Percentiles rank a stretch among this genome's conserved stretches.
These are phyloP conservation scores for Naganishia liquefaciens DNA, from an alignment of 1,284 basidiomycete genomes.

Conservation along the genomic window DNA sequence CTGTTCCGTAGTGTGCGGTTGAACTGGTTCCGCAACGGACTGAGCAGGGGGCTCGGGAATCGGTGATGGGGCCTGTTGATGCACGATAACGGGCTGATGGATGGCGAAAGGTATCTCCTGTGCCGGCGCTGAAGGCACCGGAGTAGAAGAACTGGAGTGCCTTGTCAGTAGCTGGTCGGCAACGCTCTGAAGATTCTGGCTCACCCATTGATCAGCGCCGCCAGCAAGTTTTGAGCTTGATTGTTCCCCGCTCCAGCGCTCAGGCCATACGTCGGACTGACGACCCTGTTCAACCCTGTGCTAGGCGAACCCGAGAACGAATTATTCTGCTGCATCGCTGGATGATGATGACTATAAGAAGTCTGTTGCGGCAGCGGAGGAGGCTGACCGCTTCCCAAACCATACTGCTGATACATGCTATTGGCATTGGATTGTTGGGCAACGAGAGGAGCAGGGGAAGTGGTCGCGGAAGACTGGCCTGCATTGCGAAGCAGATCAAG, in stretches of 20 bases:
- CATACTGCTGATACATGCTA: conserved; percentile 10
- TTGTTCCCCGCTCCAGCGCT: conserved; percentile 21
- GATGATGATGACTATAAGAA: conserved; percentile 13
- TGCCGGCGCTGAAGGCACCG: neutral
- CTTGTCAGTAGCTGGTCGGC: neutral
- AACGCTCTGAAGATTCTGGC: neutral
- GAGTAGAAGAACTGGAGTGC: neutral
- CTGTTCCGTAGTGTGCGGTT: neutral
- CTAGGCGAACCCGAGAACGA: conserved; percentile 23
- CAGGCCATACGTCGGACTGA: conserved; percentile 19
- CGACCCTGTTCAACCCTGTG: conserved; percentile 22
- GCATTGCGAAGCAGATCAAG: conserved; percentile 20
- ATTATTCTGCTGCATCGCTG: conserved; percentile 25
- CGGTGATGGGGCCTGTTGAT: conserved; percentile 7
- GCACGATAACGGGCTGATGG: conserved; percentile 18
- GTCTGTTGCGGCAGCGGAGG: neutral
- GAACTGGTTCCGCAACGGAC: neutral
- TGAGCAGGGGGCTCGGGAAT: neutral
- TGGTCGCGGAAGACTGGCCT: conserved; percentile 2
- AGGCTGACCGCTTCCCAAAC: conserved; percentile 8
- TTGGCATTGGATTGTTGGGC: neutral
- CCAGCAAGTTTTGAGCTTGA: conserved; percentile 22
- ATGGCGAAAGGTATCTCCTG: conserved; percentile 19
- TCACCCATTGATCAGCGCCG: conserved; percentile 25
- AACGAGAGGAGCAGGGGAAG: neutral